These are phyloP conservation scores for Entomortierella chlamydospora DNA, from an alignment of 192 early-diverging fungal species.

Conservation along the genomic window DNA sequence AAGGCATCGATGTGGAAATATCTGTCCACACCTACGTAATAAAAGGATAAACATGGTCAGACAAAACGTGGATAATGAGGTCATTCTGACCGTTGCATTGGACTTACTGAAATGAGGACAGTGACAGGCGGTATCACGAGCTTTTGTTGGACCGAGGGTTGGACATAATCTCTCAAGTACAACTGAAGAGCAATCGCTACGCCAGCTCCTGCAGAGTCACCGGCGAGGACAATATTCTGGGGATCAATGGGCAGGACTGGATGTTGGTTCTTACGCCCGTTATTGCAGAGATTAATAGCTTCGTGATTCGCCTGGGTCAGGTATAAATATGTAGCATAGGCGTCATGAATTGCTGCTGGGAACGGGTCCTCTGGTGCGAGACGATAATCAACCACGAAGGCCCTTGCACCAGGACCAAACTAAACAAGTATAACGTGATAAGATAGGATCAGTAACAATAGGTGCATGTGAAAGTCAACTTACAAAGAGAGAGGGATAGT, in stretches of 20 bases:
- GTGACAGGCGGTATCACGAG: constrained; percentile 20
- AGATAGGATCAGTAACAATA: not conserved
- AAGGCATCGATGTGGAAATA: constrained; percentile 44
- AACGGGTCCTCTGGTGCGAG: constrained; percentile 49
- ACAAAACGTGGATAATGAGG: not conserved
- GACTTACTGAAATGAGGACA: constrained; percentile 38
- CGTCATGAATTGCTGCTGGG: constrained; percentile 48
- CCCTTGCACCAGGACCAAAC: constrained; percentile 43
- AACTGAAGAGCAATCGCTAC: constrained; percentile 34
- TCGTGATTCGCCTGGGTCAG: constrained; percentile 28
- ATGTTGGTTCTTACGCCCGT: not conserved
- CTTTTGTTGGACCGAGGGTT: constrained; percentile 20
- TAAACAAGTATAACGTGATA: not conserved
- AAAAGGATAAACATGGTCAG: not conserved
- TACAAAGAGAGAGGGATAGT: too few relatives aligned
- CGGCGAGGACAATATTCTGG: constrained; percentile 71
- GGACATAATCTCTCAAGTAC: constrained; percentile 44
- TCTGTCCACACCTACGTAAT: constrained; percentile 41
- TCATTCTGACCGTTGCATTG: not conserved
- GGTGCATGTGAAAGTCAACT: too few relatives aligned
- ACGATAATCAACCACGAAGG: constrained; percentile 50
- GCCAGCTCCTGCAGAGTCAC: constrained; percentile 76
- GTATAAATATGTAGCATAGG: constrained; percentile 44
- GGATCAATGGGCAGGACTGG: constrained; percentile 57
- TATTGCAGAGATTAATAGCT: constrained; percentile 6